Conservation (phyloP, 1,284 basidiomycete species). For the Taiwanofungus camphoratus region DNA sequence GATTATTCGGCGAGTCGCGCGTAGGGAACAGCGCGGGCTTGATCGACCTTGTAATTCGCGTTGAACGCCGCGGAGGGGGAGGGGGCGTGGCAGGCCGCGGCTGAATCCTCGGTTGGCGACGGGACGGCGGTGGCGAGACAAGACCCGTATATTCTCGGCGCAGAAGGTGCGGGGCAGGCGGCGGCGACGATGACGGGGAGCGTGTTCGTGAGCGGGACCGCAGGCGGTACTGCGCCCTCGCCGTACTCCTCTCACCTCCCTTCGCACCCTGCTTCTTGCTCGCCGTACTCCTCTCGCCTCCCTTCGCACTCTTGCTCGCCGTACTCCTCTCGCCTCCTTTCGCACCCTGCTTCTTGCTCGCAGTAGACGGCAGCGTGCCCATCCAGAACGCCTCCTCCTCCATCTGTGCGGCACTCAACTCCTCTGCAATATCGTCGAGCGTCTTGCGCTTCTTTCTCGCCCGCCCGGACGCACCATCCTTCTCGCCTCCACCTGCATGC, state of each 20-base stretch:
- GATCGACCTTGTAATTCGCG: constrained; percentile 5
- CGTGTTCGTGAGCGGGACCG: constrained; percentile 20
- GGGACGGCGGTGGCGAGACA: constrained; percentile 33
- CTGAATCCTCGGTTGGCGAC: constrained; percentile 21
- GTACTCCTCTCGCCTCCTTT: constrained; percentile 9
- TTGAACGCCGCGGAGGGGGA: constrained; percentile 5
- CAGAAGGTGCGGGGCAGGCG: constrained; percentile 21
- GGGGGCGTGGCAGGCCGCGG: constrained; percentile 18
- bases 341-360: constrained; percentile 1
- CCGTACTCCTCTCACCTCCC: no score
- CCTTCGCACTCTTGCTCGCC: constrained; percentile 4
- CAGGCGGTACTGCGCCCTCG: constrained; percentile 14
- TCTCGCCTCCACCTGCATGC: constrained; percentile 9
- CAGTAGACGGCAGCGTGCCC: constrained; percentile 11
- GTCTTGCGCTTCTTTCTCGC: constrained; percentile 29
- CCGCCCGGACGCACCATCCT: constrained; percentile 15
- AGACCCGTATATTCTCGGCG: constrained; percentile 24
- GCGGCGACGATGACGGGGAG: constrained; percentile 27
- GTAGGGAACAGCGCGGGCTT: constrained; percentile 25
- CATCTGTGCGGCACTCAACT: constrained; percentile 24
- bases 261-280: no score
- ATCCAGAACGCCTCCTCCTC: constrained; percentile 35
- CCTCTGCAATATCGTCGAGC: constrained; percentile 29
- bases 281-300: not conserved
- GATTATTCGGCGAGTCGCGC: constrained; percentile 50